phyloP scores from a whole-genome alignment of 257 asterid genomes.

The Fraxinus cuspidata region DNA sequence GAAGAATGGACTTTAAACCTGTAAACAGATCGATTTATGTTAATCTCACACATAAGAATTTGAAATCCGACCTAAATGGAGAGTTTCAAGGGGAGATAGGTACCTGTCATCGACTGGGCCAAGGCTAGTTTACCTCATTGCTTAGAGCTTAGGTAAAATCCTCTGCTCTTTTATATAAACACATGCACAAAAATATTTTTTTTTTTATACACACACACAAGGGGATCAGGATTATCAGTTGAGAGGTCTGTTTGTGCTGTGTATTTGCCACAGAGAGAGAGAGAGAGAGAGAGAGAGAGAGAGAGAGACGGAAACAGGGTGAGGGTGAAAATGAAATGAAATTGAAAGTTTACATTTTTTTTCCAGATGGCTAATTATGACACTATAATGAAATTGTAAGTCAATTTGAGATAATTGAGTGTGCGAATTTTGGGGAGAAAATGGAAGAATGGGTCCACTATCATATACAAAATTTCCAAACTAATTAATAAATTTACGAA shows the following conservation, averaged over 20 bases:
- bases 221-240: slow-evolving; percentile 26
- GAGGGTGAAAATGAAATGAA: neutral
- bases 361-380: slow-evolving; percentile 2
- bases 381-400: slow-evolving; percentile 13
- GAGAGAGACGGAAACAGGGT: too few relatives aligned
- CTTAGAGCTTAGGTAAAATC: slow-evolving; percentile 7
- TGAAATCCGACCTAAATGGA: slow-evolving; percentile 71
- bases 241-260: slow-evolving; percentile 33
- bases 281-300: neutral
- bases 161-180: slow-evolving; percentile 8
- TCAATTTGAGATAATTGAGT: slow-evolving; percentile 32
- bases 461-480: neutral
- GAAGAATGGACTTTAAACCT: slow-evolving; percentile 55
- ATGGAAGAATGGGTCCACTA: slow-evolving; percentile 10
- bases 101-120: slow-evolving; percentile 56
- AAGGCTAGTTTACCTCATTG: slow-evolving; percentile 3
- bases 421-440: slow-evolving; percentile 23
- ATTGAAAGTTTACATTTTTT: slow-evolving; percentile 19
- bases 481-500: neutral
- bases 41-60: slow-evolving; percentile 39
- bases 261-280: slow-evolving; percentile 4
- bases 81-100: slow-evolving; percentile 43
- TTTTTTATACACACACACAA: neutral
- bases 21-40: slow-evolving; percentile 24
- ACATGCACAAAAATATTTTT: neutral